A percentile compares a stretch with the other conserved stretches of the same genome.
Evolutionary conservation across 192 early-diverging fungal genomes (phyloP).

Genomic region (Coemansia sp.): DNA sequence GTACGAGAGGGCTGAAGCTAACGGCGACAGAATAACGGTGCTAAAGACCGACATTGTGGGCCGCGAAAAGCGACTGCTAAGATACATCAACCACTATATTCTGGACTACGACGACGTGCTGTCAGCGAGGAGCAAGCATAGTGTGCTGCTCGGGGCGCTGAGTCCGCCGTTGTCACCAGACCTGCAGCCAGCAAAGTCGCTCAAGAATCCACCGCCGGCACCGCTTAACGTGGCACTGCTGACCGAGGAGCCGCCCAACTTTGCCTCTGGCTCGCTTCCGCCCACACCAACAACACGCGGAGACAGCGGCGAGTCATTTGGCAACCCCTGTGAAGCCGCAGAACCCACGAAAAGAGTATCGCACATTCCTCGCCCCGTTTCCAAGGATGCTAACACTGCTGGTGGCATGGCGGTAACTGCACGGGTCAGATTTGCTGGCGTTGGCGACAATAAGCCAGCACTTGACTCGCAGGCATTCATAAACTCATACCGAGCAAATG

Average conservation of each 20-base stretch:
- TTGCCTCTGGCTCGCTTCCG: constrained; percentile 29
- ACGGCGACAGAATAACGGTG: constrained; percentile 2
- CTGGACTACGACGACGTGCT: constrained; percentile 47
- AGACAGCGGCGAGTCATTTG: constrained; percentile 6
- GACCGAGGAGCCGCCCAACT: constrained; percentile 11
- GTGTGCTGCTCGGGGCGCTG: constrained; percentile 26
- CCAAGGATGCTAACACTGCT: not conserved
- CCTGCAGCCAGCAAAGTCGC: constrained; percentile 15
- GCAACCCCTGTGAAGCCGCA: not conserved
- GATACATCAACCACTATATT: constrained; percentile 43
- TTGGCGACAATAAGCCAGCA: constrained; percentile 7
- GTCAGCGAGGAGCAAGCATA: not conserved
- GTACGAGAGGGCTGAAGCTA: not conserved
- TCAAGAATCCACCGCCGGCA: constrained; percentile 14
- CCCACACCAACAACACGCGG: constrained; percentile 24
- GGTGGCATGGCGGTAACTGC: not conserved
- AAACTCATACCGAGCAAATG: constrained; percentile 35
- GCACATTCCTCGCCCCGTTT: not conserved
- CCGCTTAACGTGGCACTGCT: not conserved
- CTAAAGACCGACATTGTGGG: constrained; percentile 24
- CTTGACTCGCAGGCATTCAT: constrained; percentile 45
- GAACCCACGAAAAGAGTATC: not conserved
- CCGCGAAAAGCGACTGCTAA: constrained; percentile 39
- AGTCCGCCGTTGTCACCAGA: constrained; percentile 41
- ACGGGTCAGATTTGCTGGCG: constrained; percentile 4